Conservation (phyloP, 345 rosid genomes). For the Diplotaxis tenuifolia region DNA sequence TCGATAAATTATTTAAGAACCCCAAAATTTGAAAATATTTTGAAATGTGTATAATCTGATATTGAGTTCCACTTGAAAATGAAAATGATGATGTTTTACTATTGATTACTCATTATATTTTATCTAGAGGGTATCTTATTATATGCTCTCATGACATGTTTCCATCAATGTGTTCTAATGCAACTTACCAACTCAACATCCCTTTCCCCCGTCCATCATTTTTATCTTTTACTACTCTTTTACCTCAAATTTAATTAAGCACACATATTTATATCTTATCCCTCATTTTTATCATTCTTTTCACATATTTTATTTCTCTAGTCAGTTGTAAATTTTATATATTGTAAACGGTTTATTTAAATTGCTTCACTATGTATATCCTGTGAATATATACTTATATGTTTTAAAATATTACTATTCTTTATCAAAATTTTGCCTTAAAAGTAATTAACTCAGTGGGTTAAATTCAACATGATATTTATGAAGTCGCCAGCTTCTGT, state of each 20-base stretch:
- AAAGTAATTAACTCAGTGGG: background rate
- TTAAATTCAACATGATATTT: background rate
- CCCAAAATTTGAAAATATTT: background rate
- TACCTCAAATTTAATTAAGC: constrained; percentile 7
- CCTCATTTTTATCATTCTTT: constrained; percentile 56
- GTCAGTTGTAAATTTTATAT: background rate
- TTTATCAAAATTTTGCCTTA: background rate
- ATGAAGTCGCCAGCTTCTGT: background rate
- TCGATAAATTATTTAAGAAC: background rate
- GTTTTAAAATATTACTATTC: background rate
- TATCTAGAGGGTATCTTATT: constrained; percentile 12
- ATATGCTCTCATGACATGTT: constrained; percentile 49
- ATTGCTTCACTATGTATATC: background rate
- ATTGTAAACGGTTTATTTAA: background rate
- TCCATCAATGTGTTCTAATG: constrained; percentile 44
- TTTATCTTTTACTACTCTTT: constrained; percentile 33
- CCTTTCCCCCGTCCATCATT: constrained; percentile 57
- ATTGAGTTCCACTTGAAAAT: constrained; percentile 27
- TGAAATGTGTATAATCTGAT: constrained; percentile 1
- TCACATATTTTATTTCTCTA: background rate
- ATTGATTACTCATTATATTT: constrained; percentile 29
- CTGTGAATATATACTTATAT: background rate
- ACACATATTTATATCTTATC: constrained; percentile 37
- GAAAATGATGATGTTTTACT: constrained; percentile 36
- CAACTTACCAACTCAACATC: constrained; percentile 62